Percentiles rank a stretch among this genome's conserved stretches.
Evolutionary conservation across 2,329 filamentous ascomycete species (phyloP).

Genomic region (Apiospora koreana): DNA sequence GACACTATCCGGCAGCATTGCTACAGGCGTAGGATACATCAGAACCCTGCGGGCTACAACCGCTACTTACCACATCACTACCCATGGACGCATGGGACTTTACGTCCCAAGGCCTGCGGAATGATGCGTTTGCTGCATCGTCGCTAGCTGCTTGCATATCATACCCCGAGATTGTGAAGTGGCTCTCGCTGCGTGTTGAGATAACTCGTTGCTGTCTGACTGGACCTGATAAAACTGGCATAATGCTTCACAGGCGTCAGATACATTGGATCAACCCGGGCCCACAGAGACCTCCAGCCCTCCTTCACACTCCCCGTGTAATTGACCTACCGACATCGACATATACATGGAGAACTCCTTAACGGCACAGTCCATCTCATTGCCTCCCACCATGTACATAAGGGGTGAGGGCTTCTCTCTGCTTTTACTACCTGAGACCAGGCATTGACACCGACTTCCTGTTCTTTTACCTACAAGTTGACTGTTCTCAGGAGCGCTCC

Average conservation of each 20-base stretch:
- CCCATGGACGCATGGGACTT: conserved; percentile 21
- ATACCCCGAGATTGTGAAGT: conserved; percentile 38
- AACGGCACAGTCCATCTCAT: not conserved
- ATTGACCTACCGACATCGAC: conserved; percentile 16
- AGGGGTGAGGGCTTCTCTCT: conserved; percentile 22
- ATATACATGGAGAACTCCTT: not conserved
- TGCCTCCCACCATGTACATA: conserved; percentile 11
- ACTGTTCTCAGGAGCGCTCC: not conserved
- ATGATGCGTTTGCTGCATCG: conserved; percentile 26
- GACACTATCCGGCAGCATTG: conserved; percentile 9
- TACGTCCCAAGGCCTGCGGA: conserved; percentile 26
- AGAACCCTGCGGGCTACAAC: conserved; percentile 16
- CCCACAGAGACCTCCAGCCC: conserved; percentile 17
- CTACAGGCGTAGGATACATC: conserved; percentile 23
- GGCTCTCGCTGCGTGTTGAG: conserved; percentile 22
- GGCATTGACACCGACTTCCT: conserved; percentile 13
- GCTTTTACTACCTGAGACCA: conserved; percentile 13
- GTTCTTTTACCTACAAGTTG: conserved; percentile 12
- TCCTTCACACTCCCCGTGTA: conserved; percentile 9
- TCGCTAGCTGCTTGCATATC: conserved; percentile 37
- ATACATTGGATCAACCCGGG: conserved; percentile 20
- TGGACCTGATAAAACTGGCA: conserved; percentile 30
- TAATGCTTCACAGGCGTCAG: conserved; percentile 16
- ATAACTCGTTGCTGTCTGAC: conserved; percentile 42
- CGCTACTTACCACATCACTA: conserved; percentile 16